A percentile compares a stretch with the other conserved stretches of the same genome.
Conservation (phyloP, 495 filamentous ascomycete species). For the Geopyxis carbonaria region DNA sequence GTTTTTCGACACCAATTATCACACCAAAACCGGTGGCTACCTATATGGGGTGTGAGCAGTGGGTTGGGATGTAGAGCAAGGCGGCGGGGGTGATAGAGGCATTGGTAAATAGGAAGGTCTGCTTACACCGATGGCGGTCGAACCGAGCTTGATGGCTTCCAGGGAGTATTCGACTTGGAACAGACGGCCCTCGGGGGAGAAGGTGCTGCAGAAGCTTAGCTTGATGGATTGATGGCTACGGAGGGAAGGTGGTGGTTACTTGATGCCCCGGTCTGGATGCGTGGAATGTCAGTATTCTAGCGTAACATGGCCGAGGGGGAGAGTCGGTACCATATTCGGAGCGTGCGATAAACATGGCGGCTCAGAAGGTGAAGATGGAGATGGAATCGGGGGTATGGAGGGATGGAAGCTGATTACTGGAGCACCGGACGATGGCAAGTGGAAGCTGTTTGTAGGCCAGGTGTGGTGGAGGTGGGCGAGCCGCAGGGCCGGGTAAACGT, state of each 20-base stretch:
- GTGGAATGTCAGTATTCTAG: slow-evolving; percentile 7
- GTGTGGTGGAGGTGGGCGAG: no score
- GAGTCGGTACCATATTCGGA: slow-evolving; percentile 77
- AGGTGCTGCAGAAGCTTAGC: slow-evolving; percentile 50
- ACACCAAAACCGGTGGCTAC: slow-evolving; percentile 86
- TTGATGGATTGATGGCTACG: slow-evolving; percentile 6
- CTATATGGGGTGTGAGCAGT: slow-evolving; percentile 27
- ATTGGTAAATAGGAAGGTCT: slow-evolving; percentile 8
- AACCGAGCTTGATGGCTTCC: slow-evolving; percentile 98
- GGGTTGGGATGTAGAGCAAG: slow-evolving; percentile 5
- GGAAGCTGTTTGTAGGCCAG: no score
- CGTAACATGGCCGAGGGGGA: background rate
- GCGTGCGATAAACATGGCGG: slow-evolving; percentile 90
- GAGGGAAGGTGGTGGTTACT: slow-evolving; percentile 41
- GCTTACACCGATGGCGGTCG: slow-evolving; percentile 85
- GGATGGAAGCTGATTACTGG: slow-evolving; percentile 16
- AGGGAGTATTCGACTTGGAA: slow-evolving; percentile 99
- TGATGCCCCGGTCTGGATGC: slow-evolving; percentile 84
- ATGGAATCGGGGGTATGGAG: slow-evolving; percentile 20
- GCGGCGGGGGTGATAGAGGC: slow-evolving; percentile 5
- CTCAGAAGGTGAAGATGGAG: slow-evolving; percentile 11
- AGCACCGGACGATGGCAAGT: slow-evolving; percentile 2
- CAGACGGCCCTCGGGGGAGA: slow-evolving; percentile 97
- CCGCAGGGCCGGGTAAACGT: no score
- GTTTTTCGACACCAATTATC: slow-evolving; percentile 95